These are phyloP conservation scores for Alternaria panax DNA, from an alignment of 2,329 filamentous ascomycete species.

Conservation along the genomic window DNA sequence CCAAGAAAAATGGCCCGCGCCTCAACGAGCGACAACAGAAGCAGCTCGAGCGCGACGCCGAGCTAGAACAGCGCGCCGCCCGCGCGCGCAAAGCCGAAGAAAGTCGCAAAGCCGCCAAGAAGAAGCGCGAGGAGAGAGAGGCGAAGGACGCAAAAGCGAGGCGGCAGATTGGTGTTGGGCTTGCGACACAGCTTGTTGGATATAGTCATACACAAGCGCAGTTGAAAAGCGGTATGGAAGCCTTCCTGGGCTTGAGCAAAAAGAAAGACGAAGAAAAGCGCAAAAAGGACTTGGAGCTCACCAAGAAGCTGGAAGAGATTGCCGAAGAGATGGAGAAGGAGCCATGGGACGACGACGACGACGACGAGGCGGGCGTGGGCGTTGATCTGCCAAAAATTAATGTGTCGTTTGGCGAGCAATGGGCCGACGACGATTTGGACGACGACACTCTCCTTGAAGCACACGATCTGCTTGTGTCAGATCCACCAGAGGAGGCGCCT, in stretches of 20 bases:
- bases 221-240: slow-evolving; percentile 50
- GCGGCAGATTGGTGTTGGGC: slow-evolving; percentile 41
- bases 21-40: slow-evolving; percentile 38
- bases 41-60: slow-evolving; percentile 41
- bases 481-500: slow-evolving; percentile 27
- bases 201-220: slow-evolving; percentile 48
- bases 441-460: slow-evolving; percentile 43
- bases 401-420: slow-evolving; percentile 22
- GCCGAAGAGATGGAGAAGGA: slow-evolving; percentile 39
- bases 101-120: slow-evolving; percentile 36
- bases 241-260: slow-evolving; percentile 42
- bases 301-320: slow-evolving; percentile 31
- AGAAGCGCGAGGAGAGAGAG: slow-evolving; percentile 44
- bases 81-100: slow-evolving; percentile 44
- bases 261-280: slow-evolving; percentile 31
- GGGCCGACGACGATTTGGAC: slow-evolving; percentile 43
- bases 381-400: slow-evolving; percentile 21
- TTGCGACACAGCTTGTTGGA: slow-evolving; percentile 51
- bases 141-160: slow-evolving; percentile 40
- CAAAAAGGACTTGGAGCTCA: slow-evolving; percentile 26
- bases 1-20: slow-evolving; percentile 40
- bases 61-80: slow-evolving; percentile 45
- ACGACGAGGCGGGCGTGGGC: slow-evolving; percentile 14
- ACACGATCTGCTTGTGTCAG: slow-evolving; percentile 38
- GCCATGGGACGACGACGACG: slow-evolving; percentile 42